These are phyloP conservation scores for Imleria badia DNA, from an alignment of 768 basidiomycete species.

Conservation along the genomic window DNA sequence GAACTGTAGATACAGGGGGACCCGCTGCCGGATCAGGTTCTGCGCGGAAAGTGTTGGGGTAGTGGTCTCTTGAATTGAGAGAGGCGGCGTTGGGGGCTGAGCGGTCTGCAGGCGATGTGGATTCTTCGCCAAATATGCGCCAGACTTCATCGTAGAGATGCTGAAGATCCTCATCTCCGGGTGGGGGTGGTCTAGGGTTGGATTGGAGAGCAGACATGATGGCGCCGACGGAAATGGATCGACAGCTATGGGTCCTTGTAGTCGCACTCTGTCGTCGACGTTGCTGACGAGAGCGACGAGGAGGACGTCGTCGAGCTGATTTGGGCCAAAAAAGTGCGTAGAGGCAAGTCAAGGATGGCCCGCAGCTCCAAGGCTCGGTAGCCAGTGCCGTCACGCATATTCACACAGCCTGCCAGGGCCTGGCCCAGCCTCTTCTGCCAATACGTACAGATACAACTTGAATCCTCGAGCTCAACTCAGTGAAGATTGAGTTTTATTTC, in stretches of 20 bases:
- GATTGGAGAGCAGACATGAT: constrained; percentile 40
- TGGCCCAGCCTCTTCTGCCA: too few species aligned
- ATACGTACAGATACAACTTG: too few species aligned
- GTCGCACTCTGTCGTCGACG: background rate
- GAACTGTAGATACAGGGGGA: constrained; percentile 8
- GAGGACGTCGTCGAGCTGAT: constrained; percentile 1
- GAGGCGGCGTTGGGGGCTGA: constrained; percentile 18
- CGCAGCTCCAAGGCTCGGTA: background rate
- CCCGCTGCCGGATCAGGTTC: constrained; percentile 14
- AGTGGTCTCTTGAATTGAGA: constrained; percentile 20
- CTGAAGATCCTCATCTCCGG: constrained; percentile 71
- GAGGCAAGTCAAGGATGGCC: background rate
- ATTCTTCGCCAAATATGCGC: constrained; percentile 59
- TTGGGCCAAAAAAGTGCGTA: too few species aligned
- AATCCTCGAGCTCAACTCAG: too few species aligned
- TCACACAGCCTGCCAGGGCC: background rate
- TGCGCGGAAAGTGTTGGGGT: constrained; percentile 18
- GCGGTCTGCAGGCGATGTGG: constrained; percentile 32
- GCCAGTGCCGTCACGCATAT: background rate
- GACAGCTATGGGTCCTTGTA: background rate
- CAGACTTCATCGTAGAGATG: constrained; percentile 75
- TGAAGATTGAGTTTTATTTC: too few species aligned
- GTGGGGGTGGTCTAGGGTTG: constrained; percentile 38
- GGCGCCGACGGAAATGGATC: background rate
- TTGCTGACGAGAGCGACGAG: background rate